Percentiles rank a stretch among this genome's conserved stretches.
Evolutionary conservation across 495 filamentous ascomycete species (phyloP).

Genomic region (Penicillium psychrofluorescens): DNA sequence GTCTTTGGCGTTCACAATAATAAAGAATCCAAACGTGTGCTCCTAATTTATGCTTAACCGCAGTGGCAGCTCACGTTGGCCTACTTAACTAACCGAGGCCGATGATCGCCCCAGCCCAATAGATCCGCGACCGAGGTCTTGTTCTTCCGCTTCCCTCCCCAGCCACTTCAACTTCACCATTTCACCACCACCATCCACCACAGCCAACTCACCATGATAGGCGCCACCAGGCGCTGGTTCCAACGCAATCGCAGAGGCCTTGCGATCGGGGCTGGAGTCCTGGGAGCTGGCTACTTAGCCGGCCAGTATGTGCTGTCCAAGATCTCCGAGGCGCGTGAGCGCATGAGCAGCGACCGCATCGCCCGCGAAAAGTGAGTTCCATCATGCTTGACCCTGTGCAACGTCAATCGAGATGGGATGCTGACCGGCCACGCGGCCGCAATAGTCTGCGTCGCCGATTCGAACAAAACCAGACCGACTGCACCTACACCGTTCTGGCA

Average conservation of each 20-base stretch:
- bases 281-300: conserved; percentile 87
- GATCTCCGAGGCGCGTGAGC: conserved; percentile 85
- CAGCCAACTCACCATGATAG: conserved; percentile 56
- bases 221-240: conserved; percentile 78
- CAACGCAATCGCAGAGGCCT: conserved; percentile 85
- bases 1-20: too few species aligned
- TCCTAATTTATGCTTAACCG: background rate
- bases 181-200: conserved; percentile 5
- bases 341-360: conserved; percentile 91
- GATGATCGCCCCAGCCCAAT: conserved; percentile 1
- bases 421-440: conserved; percentile 4
- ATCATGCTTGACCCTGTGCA: background rate
- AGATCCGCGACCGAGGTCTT: conserved; percentile 16
- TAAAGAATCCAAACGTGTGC: too few species aligned
- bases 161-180: background rate
- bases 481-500: conserved; percentile 95
- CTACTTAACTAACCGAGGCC: conserved; percentile 31
- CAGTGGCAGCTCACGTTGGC: background rate
- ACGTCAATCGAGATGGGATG: background rate
- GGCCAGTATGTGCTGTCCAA: conserved; percentile 87
- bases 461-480: conserved; percentile 98
- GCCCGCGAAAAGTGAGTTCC: conserved; percentile 85
- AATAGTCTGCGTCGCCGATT: conserved; percentile 84
- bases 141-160: conserved; percentile 5
- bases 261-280: conserved; percentile 75